phyloP scores from a whole-genome alignment of 2,329 filamentous ascomycete genomes.

The Colletotrichum camelliae region DNA sequence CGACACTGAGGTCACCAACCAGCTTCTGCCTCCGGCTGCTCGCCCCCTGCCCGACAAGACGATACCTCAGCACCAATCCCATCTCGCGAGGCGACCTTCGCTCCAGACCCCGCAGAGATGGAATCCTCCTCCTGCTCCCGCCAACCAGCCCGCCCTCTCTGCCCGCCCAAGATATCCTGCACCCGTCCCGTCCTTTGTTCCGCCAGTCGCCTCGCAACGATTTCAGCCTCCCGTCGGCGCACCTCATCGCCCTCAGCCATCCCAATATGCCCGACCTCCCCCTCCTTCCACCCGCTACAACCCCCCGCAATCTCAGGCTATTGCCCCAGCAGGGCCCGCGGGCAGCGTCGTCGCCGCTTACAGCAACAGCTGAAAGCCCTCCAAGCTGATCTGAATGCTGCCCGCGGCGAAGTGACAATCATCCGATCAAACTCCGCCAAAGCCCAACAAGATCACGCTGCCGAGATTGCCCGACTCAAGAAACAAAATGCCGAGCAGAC shows the following conservation, averaged over 20 bases:
- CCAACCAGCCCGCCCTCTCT: constrained; percentile 13
- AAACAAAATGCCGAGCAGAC: constrained; percentile 69
- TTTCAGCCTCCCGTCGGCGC: constrained; percentile 28
- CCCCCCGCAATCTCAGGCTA: constrained; percentile 38
- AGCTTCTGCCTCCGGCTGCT: constrained; percentile 45
- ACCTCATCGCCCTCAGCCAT: constrained; percentile 37
- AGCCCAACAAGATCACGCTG: constrained; percentile 65
- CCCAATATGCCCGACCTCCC: constrained; percentile 46
- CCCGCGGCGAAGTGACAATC: constrained; percentile 76
- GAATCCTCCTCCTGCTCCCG: constrained; percentile 32
- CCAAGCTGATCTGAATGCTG: constrained; percentile 62
- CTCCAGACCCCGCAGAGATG: constrained; percentile 31
- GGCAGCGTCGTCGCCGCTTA: constrained; percentile 48
- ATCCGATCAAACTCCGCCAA: constrained; percentile 74
- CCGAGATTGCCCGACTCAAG: constrained; percentile 65
- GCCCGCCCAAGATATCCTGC: constrained; percentile 19
- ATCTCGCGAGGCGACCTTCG: constrained; percentile 21
- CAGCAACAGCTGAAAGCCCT: constrained; percentile 59
- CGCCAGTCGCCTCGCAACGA: constrained; percentile 18
- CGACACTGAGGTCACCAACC: constrained; percentile 60
- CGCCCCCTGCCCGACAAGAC: constrained; percentile 40
- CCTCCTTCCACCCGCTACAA: constrained; percentile 32
- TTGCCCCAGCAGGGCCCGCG: constrained; percentile 21
- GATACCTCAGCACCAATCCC: constrained; percentile 35
- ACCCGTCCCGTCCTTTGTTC: constrained; percentile 11